Base-by-base conservation (phyloP, 495 filamentous ascomycete genomes). In the Penicillium diatomitis region DNA sequence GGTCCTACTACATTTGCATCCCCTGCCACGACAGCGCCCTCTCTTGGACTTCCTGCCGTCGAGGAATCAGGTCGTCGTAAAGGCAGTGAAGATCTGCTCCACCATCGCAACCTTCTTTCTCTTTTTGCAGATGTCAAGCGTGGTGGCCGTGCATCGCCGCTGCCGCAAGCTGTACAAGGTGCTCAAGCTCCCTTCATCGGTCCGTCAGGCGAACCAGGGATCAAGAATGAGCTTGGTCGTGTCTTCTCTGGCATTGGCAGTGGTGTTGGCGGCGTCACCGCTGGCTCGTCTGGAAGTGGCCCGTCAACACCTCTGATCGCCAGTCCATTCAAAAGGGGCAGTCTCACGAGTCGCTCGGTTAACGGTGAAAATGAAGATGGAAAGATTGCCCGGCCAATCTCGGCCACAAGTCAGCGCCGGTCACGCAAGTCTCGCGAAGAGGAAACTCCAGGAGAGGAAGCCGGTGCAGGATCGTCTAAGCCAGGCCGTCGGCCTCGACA, bases 221-320 rank as follows among this genome's bases (percentile, higher is more conserved):
- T 96, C 58, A 95, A 95, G 73, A 90, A 82, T 61, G 90, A 95
- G 57, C 86, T 95, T 60, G 88, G 88, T 6, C 80, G 87, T 32
- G 91, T 95, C 70, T 96, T 95, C 67, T 85, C 86, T 3, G 90
- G 90, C 12, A 85, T 96, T 55, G 89, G 90, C 36, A 90, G 84
- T 65, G 90, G 89, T 38, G 82, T 90, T 5, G 83, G 86, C 31
- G 80, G 77, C 39, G 75, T 80, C 38, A 73, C 76, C 0, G 74
- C 76, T 8, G 72, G 76, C 4, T 56, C 75, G 6, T 74, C 69
- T 6, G 72, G 66, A 40, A 81, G 75, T 53, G 76, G 77, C 4
- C 69, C 67, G 5, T 72, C 75, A 1, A 83, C 80, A 4, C 78
- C 81, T 0, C 73, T 79, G 43, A 70, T 69, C 12, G 53, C 72